phyloP scores from a whole-genome alignment of 2,329 filamentous ascomycete genomes.

The Fusarium duplospermum region DNA sequence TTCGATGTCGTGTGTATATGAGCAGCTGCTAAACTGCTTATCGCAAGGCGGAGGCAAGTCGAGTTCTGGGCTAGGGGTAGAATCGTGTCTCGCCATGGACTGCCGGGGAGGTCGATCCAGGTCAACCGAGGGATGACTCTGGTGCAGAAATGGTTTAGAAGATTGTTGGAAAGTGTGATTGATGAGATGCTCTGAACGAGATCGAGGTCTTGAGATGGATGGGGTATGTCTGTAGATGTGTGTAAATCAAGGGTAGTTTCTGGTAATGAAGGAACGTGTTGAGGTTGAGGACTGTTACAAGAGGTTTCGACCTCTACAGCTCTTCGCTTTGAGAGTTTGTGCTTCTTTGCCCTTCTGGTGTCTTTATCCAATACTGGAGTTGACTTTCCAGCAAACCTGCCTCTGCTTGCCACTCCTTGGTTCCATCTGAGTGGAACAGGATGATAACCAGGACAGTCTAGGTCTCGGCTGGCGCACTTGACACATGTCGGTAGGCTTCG shows the following conservation, averaged over 20 bases:
- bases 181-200: slow-evolving; percentile 1
- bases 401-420: slow-evolving; percentile 38
- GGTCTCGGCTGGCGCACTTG: slow-evolving; percentile 32
- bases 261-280: background rate
- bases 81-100: slow-evolving; percentile 31
- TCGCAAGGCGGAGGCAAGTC: slow-evolving; percentile 29
- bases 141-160: slow-evolving; percentile 32
- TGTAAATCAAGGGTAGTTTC: background rate
- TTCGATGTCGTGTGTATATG: slow-evolving; percentile 1
- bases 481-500: slow-evolving; percentile 30
- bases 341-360: background rate
- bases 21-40: slow-evolving; percentile 16
- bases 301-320: background rate
- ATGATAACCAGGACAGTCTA: slow-evolving; percentile 33
- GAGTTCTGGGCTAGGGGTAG: slow-evolving; percentile 20
- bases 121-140: slow-evolving; percentile 33
- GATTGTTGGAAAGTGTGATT: slow-evolving; percentile 16
- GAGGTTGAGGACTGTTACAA: background rate
- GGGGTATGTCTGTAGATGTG: background rate
- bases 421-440: slow-evolving; percentile 31
- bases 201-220: background rate
- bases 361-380: slow-evolving; percentile 6
- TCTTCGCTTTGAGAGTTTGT: background rate
- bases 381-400: slow-evolving; percentile 26
- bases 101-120: slow-evolving; percentile 36